These are phyloP conservation scores for Diplotaxis tenuifolia DNA, from an alignment of 345 rosid species.

Conservation along the genomic window DNA sequence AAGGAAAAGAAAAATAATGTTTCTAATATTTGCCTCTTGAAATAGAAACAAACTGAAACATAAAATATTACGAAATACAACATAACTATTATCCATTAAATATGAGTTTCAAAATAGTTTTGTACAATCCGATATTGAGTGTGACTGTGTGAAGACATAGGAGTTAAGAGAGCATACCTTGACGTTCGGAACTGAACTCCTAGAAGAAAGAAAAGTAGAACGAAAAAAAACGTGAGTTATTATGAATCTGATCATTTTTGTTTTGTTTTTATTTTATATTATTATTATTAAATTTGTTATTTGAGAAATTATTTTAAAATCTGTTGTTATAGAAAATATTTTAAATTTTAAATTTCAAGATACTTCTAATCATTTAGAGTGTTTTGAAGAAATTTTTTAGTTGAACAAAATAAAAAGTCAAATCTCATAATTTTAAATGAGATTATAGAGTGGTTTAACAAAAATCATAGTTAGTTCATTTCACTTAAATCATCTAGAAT, in stretches of 20 bases:
- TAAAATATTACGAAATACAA: neutral
- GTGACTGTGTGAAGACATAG: neutral
- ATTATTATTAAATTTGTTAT: neutral
- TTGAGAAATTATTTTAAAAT: neutral
- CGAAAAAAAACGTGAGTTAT: neutral
- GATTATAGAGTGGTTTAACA: neutral
- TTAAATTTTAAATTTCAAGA: neutral
- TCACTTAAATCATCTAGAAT: neutral
- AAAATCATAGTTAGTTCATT: neutral
- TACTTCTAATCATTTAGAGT: neutral
- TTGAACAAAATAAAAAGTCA: no score
- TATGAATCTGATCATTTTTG: neutral
- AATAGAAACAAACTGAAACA: neutral
- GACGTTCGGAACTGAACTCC: conserved; percentile 15
- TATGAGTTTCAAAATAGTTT: neutral
- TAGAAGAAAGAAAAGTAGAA: conserved; percentile 23
- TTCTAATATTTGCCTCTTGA: neutral
- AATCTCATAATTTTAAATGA: no score
- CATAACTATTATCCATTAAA: neutral
- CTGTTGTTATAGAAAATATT: neutral
- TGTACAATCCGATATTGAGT: neutral
- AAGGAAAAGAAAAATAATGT: neutral
- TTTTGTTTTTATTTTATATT: neutral
- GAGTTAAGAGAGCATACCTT: conserved; percentile 9
- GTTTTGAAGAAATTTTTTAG: no score